phyloP scores from a whole-genome alignment of 352 stramenopile genomes.

The Phytophthora pisi region DNA sequence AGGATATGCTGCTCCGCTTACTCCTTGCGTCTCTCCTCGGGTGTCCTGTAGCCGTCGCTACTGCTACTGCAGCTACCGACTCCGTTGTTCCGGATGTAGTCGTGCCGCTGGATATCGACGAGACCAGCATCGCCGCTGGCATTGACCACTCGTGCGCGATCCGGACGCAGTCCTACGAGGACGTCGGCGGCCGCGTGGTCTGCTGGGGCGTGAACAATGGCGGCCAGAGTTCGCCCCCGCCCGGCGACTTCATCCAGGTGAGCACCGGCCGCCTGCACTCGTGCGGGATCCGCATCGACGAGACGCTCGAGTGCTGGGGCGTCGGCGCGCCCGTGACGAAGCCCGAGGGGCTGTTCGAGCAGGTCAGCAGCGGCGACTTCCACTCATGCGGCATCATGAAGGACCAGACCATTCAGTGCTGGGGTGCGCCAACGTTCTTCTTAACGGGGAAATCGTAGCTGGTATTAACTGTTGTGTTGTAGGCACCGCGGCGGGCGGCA shows the following conservation, averaged over 20 bases:
- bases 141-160: constrained; percentile 87
- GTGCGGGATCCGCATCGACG: constrained; percentile 76
- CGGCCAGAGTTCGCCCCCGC: constrained; percentile 57
- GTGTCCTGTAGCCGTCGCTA: neutral
- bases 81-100: constrained; percentile 23
- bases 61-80: constrained; percentile 5
- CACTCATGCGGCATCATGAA: constrained; percentile 85
- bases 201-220: constrained; percentile 78
- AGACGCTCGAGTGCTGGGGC: constrained; percentile 84
- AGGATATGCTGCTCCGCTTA: constrained; percentile 14
- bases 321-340: constrained; percentile 48
- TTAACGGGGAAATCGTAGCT: neutral
- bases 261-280: constrained; percentile 75
- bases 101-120: constrained; percentile 73
- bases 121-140: constrained; percentile 75
- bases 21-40: neutral
- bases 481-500: constrained; percentile 43
- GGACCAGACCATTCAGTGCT: constrained; percentile 78
- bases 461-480: neutral
- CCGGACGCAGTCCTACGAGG: constrained; percentile 59
- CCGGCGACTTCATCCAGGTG: constrained; percentile 80
- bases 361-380: constrained; percentile 84
- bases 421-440: constrained; percentile 40
- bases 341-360: constrained; percentile 74
- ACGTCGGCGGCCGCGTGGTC: constrained; percentile 76